A percentile compares a stretch with the other conserved stretches of the same genome.
Evolutionary conservation across 257 asterid genomes (phyloP).

Genomic region (Gentiana macrophylla): DNA sequence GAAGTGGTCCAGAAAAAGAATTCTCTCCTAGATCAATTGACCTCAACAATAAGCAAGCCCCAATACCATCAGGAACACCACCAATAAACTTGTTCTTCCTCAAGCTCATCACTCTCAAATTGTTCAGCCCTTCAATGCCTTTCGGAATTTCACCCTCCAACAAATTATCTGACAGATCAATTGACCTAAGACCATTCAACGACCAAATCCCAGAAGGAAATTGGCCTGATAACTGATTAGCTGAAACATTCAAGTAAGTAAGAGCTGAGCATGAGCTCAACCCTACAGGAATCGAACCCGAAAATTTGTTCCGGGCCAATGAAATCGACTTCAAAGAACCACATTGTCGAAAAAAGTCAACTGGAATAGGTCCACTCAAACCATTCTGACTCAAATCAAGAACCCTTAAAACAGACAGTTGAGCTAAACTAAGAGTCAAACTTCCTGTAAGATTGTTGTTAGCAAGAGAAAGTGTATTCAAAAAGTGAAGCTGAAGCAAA

Average conservation of each 20-base stretch:
- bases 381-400: conserved; percentile 53
- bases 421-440: conserved; percentile 41
- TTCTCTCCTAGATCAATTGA: conserved; percentile 49
- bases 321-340: conserved; percentile 42
- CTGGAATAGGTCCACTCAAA: conserved; percentile 46
- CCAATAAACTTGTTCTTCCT: conserved; percentile 47
- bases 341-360: conserved; percentile 54
- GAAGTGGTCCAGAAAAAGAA: conserved; percentile 45
- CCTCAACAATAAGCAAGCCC: conserved; percentile 45
- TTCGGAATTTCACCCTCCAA: conserved; percentile 59
- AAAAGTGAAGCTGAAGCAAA: conserved; percentile 39
- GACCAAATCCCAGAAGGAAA: conserved; percentile 42
- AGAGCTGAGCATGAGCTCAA: conserved; percentile 44
- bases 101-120: conserved; percentile 33
- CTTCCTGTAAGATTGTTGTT: conserved; percentile 55
- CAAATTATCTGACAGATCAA: conserved; percentile 61
- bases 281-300: conserved; percentile 50
- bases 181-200: conserved; percentile 34
- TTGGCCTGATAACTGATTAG: conserved; percentile 53
- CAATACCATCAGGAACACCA: conserved; percentile 53
- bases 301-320: conserved; percentile 56
- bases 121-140: conserved; percentile 38
- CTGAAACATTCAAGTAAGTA: conserved; percentile 49
- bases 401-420: conserved; percentile 30
- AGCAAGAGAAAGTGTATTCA: conserved; percentile 41